Conservation (phyloP, 148 eudicot genomes). For the Rhododendron vialii region DNA sequence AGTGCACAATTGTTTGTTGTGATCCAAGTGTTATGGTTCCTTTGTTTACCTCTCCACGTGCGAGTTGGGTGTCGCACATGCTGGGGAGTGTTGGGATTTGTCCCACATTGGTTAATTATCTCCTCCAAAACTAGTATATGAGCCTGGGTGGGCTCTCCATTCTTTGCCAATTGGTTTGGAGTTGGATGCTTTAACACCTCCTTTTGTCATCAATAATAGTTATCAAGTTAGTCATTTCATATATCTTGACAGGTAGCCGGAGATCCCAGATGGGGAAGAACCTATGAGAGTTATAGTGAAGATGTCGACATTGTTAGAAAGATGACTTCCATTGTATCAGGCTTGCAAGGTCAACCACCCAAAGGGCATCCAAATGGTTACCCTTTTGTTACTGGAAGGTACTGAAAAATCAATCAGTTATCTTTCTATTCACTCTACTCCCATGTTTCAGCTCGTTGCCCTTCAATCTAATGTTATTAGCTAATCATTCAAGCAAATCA, state of each 20-base stretch:
- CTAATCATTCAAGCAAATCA: neutral
- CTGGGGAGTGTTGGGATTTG: too few relatives aligned
- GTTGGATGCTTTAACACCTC: too few relatives aligned
- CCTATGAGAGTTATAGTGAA: slow-evolving; percentile 79
- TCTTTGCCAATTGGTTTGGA: too few relatives aligned
- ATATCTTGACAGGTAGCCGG: slow-evolving; percentile 47
- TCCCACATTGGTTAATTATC: too few relatives aligned
- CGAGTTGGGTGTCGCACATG: too few relatives aligned
- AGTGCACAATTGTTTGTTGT: too few relatives aligned
- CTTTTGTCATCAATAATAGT: neutral
- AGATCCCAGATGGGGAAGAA: slow-evolving; percentile 98
- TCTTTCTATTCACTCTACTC: neutral
- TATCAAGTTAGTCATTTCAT: slow-evolving; percentile 2
- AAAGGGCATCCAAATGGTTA: slow-evolving; percentile 64
- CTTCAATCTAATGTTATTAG: neutral
- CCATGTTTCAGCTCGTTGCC: neutral
- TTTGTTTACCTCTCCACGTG: too few relatives aligned
- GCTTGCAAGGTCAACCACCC: slow-evolving; percentile 86
- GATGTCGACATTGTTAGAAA: slow-evolving; percentile 75
- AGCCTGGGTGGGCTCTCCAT: too few relatives aligned
- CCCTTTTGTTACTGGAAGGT: slow-evolving; percentile 93
- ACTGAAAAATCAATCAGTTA: slow-evolving; percentile 1
- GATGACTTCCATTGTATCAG: slow-evolving; percentile 73
- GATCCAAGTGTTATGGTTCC: too few relatives aligned
- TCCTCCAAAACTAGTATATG: too few relatives aligned